Percentiles rank a stretch among this genome's conserved stretches.
phyloP scores from a whole-genome alignment of 2,329 filamentous ascomycete species.

The Ilyonectria robusta region DNA sequence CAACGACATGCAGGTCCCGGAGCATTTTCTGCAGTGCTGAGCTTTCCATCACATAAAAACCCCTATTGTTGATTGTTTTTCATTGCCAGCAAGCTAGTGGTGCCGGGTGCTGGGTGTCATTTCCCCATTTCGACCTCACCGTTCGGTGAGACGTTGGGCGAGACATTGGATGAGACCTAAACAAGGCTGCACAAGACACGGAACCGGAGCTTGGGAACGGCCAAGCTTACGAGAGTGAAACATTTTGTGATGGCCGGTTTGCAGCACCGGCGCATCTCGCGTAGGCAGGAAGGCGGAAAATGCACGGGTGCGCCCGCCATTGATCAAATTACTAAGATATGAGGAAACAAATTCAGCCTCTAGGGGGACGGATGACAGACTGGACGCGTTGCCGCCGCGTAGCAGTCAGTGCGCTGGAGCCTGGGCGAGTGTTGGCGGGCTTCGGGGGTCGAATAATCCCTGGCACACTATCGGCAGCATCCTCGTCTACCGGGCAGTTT shows the following conservation, averaged over 20 bases:
- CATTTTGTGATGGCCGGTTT: neutral
- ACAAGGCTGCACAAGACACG: neutral
- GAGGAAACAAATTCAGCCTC: neutral
- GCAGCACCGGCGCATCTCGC: neutral
- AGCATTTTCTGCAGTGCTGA: neutral
- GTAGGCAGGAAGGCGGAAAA: neutral
- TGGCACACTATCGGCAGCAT: neutral
- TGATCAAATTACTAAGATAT: neutral
- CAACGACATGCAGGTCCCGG: neutral
- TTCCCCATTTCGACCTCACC: neutral
- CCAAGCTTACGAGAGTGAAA: neutral
- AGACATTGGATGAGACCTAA: neutral
- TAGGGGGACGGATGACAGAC: too few relatives aligned
- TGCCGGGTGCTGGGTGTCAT: neutral
- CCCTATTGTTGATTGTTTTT: neutral
- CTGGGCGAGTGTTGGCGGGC: neutral
- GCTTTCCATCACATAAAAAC: neutral
- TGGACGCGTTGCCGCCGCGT: conserved; percentile 7
- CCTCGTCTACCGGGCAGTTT: neutral
- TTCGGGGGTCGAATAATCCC: neutral
- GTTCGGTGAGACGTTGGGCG: neutral
- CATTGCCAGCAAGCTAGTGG: neutral
- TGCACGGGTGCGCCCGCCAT: neutral
- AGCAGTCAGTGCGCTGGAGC: neutral
- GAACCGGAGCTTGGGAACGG: neutral